Evolutionary conservation across 495 filamentous ascomycete species (phyloP), one percentile per base, ranked within the genome.

Genomic region (Lepidopterella palustris): DNA sequence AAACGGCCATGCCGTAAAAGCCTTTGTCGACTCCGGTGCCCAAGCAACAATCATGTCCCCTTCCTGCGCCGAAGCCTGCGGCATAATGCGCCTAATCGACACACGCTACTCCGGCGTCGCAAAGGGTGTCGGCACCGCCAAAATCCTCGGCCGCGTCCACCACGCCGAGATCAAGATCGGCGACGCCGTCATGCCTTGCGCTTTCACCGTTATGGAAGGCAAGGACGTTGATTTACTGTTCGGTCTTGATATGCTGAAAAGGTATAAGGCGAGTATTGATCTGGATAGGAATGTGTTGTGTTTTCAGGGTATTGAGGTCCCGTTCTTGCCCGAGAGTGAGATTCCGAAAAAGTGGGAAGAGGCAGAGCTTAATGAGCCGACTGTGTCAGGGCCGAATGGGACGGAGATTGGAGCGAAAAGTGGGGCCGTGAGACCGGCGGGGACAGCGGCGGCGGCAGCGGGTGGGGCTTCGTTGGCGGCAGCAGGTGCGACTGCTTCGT

Each of bases 191-290:
- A 80, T 99, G 52, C 84, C 92, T 0, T 97, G 91, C 77, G 88
- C 87, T 50, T 99, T 99, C 73, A 97, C 95, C n/a, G 93, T 99
- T 63, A 97, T 99, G 93, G 93, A 99, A 74, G 93, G 93, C 32
- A 99, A 97, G 73, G 84, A 88, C 58, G 93, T 97, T n/a, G 93
- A 97, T 66, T 78, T 99, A 10, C 81, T 99, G 6, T 79, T 99
- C 10, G 93, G 93, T 5, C 76, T 99, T 47, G 93, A 99, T 70
- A 99, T 99, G 88, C 76, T 97, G 52, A 95, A 90, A 72, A 82
- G 95, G 28, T 89, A 96, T 71, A 92, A 95, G 73, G 93, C 92
- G 3, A 88, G 80, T 58, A 90, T 99, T 62, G 95, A 99, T 68
- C 82, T 99, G 8, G 77, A 80, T 60, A 85, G 83, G 67, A 86